Evolutionary conservation across 2,329 filamentous ascomycete species (phyloP), one percentile per base, ranked within the genome.

Genomic region (Exophiala phaeomuriformis): DNA sequence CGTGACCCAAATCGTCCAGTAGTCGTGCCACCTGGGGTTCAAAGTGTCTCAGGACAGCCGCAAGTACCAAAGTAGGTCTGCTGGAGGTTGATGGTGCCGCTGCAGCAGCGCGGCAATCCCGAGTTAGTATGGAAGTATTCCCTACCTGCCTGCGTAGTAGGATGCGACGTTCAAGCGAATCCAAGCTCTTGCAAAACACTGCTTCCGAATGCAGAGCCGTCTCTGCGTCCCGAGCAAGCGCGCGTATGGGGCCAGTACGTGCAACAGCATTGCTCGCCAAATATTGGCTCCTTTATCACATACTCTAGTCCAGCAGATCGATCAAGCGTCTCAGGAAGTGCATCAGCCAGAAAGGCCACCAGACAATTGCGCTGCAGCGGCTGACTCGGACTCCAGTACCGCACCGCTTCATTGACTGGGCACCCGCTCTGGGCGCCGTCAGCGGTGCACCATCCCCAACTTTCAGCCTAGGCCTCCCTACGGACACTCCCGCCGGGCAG

Each of bases 291-390:
- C 33, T 32, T 33, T 44, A 40, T 49, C 51, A 41, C 47, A 53
- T 46, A 41, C 28, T 40, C n/a, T 31, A 39, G 39, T 49, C 51
- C 51, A 45, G 28, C 46, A 12, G 35, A 42, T 36, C 52, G 50
- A 44, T 47, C 32, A 30, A 41, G 10, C 45, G 53, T 56, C 54
- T 56, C 54, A 56, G 46, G 44, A 51, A 27, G 44, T 50, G 54
- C 54, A 37, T 56, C 46, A 56, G 54, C 50, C 54, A 50, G 19
- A 41, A 9, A 5, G 10, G 39, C 19, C 19, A 19, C 19, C 19
- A 19, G 19, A 19, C 19, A 19, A 19, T 19, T 19, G 19, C 19
- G 19, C 19, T 19, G 19, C 19, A 19, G 19, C 19, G 19, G 19
- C 19, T 19, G 19, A 19, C 19, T 19, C 19, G 19, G 19, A 19